Percentiles rank a stretch among this genome's conserved stretches.
phyloP scores from a whole-genome alignment of 2,329 filamentous ascomycete species.

The Didymosphaeria variabile region DNA sequence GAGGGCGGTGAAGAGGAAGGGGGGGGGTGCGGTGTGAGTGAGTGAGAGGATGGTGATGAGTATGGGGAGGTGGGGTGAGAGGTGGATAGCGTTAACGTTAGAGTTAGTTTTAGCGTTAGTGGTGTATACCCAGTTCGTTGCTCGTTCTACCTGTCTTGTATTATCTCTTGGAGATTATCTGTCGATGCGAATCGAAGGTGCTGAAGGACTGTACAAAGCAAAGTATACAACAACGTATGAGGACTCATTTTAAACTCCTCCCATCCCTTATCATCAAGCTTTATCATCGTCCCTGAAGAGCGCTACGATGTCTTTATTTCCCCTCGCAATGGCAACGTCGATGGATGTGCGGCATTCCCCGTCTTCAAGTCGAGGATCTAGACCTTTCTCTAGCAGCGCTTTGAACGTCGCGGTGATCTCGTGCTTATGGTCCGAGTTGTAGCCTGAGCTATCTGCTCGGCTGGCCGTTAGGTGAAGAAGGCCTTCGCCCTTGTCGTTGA shows the following conservation, averaged over 20 bases:
- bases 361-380: conserved; percentile 1
- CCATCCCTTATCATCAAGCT: background rate
- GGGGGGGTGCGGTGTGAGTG: conserved; percentile 11
- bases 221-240: no score
- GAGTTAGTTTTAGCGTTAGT: no score
- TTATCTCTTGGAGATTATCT: no score
- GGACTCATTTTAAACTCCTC: no score
- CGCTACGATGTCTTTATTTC: background rate
- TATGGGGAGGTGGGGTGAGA: no score
- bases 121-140: no score
- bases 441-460: background rate
- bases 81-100: no score
- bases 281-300: background rate
- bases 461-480: conserved; percentile 1
- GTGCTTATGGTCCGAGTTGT: background rate
- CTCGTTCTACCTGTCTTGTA: no score
- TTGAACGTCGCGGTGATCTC: background rate
- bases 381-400: background rate
- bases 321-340: background rate
- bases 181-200: no score
- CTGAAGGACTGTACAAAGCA: no score
- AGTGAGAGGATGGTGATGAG: background rate
- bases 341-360: background rate
- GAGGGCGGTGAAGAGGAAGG: conserved; percentile 63
- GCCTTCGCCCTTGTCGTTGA: background rate